Conservation (phyloP, 2,329 filamentous ascomycete species). For the Daldinia eschscholtzii region DNA sequence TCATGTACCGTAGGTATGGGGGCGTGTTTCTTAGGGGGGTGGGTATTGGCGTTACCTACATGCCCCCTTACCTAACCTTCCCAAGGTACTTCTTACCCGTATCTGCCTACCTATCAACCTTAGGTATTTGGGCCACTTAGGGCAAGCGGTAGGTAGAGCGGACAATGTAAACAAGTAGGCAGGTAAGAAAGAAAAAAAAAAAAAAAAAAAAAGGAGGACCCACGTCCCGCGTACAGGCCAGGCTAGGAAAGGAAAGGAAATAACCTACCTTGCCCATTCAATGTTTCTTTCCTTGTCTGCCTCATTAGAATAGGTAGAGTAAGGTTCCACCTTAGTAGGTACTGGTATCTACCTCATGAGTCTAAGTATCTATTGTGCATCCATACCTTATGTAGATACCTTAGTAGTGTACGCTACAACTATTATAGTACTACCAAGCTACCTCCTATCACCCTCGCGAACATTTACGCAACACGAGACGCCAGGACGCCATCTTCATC, state of each 20-base stretch:
- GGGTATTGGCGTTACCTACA: conserved; percentile 45
- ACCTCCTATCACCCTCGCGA: neutral
- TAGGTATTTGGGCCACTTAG: conserved; percentile 10
- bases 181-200: conserved; percentile 24
- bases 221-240: conserved; percentile 37
- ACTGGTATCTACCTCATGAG: too few species aligned
- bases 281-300: conserved; percentile 3
- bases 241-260: conserved; percentile 17
- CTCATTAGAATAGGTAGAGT: neutral
- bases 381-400: too few species aligned
- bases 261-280: conserved; percentile 9
- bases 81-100: conserved; percentile 11
- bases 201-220: conserved; percentile 29
- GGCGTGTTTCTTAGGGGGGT: conserved; percentile 27
- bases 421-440: too few species aligned
- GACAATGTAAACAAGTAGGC: conserved; percentile 38
- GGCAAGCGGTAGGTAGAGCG: conserved; percentile 14
- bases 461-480: conserved; percentile 26
- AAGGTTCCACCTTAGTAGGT: too few species aligned
- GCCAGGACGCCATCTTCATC: conserved; percentile 27
- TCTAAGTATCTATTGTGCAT: too few species aligned
- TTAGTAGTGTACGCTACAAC: too few species aligned
- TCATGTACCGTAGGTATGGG: conserved; percentile 3
- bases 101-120: conserved; percentile 7
- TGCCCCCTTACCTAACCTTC: conserved; percentile 37